Percentiles rank a stretch among this genome's conserved stretches.
These are phyloP conservation scores for Hebeloma cylindrosporum DNA, from an alignment of 768 basidiomycete genomes.

Conservation along the genomic window DNA sequence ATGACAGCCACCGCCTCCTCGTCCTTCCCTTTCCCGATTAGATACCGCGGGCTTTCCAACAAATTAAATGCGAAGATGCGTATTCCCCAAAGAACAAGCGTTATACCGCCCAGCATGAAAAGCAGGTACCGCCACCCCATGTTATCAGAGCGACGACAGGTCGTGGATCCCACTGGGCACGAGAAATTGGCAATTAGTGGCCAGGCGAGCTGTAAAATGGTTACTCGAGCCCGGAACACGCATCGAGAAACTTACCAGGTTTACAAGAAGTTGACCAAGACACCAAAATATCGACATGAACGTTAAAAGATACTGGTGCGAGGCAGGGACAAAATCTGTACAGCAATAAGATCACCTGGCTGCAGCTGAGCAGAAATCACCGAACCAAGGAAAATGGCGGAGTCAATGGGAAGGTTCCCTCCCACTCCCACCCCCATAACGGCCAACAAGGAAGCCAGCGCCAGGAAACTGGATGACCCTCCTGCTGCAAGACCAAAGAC, in stretches of 20 bases:
- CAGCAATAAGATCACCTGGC: not conserved
- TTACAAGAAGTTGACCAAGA: slow-evolving; percentile 69
- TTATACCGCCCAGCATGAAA: slow-evolving; percentile 70
- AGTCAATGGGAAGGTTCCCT: slow-evolving; percentile 74
- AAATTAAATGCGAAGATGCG: slow-evolving; percentile 70
- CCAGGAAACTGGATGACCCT: slow-evolving; percentile 51
- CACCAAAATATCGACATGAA: slow-evolving; percentile 78
- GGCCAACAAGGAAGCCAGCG: slow-evolving; percentile 52
- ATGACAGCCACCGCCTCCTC: slow-evolving; percentile 63
- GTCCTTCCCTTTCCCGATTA: slow-evolving; percentile 68
- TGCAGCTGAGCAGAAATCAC: slow-evolving; percentile 12
- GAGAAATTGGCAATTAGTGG: slow-evolving; percentile 70
- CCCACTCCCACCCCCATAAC: slow-evolving; percentile 70
- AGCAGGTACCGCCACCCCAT: slow-evolving; percentile 77
- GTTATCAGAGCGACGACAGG: slow-evolving; percentile 52
- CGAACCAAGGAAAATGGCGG: slow-evolving; percentile 69
- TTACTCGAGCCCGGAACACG: not conserved
- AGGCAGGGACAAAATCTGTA: slow-evolving; percentile 65
- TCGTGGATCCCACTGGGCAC: slow-evolving; percentile 35
- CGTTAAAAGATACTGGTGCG: slow-evolving; percentile 72
- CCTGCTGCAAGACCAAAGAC: slow-evolving; percentile 67
- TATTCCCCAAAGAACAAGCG: slow-evolving; percentile 58
- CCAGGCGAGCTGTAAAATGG: slow-evolving; percentile 47
- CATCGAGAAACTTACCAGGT: slow-evolving; percentile 26
- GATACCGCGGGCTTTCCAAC: slow-evolving; percentile 69